Evolutionary conservation across 768 basidiomycete genomes (phyloP).

Genomic region (Tricholoma matsutake): DNA sequence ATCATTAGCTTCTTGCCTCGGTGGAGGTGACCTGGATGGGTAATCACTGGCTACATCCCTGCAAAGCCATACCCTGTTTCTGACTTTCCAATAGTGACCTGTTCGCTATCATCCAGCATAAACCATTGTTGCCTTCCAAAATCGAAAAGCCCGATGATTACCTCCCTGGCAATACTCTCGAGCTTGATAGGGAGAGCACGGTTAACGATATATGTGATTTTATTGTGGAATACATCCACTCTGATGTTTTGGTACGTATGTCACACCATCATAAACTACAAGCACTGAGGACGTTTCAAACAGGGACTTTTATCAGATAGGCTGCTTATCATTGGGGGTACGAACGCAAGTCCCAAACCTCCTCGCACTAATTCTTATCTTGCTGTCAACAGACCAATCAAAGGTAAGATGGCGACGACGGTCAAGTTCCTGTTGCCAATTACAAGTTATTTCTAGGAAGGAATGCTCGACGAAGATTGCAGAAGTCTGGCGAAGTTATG

Average conservation of each 20-base stretch:
- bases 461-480: constrained; percentile 59
- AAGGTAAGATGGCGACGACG: constrained; percentile 35
- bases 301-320: constrained; percentile 70
- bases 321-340: constrained; percentile 70
- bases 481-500: constrained; percentile 58
- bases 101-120: constrained; percentile 59
- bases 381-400: constrained; percentile 57
- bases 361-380: neutral
- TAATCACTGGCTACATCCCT: constrained; percentile 24
- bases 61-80: neutral
- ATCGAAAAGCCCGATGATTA: constrained; percentile 55
- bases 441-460: constrained; percentile 39
- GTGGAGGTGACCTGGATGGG: constrained; percentile 83
- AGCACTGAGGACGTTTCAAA: neutral
- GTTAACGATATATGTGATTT: constrained; percentile 78
- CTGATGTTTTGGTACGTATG: constrained; percentile 65
- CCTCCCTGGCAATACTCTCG: constrained; percentile 30
- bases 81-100: constrained; percentile 45
- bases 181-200: constrained; percentile 47
- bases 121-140: constrained; percentile 50
- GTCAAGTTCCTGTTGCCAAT: neutral
- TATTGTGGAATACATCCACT: constrained; percentile 79
- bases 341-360: constrained; percentile 16
- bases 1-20: constrained; percentile 66
- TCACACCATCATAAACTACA: neutral